Evolutionary conservation across 2,329 filamentous ascomycete species (phyloP), one percentile per base, ranked within the genome.

Genomic region (Penicillium sp.): DNA sequence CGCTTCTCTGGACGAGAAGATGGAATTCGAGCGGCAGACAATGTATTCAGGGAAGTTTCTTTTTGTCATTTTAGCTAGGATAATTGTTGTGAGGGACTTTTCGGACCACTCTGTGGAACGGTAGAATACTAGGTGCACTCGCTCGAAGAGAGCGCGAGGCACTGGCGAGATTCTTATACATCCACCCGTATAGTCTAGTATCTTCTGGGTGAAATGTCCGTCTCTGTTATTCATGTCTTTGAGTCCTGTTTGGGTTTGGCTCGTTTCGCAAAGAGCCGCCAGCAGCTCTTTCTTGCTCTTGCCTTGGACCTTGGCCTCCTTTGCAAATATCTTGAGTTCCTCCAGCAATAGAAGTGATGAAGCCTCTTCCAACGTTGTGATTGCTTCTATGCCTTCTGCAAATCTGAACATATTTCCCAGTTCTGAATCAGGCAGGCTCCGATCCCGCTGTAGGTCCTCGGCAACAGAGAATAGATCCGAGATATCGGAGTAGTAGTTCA

Each of bases 101-200:
- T 97, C 93, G 0, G 92, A 96, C 94, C 94, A 99, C 70, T 96
- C 90, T 0, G 91, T 95, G 10, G 92, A 97, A 56, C 93, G 84
- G 72, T 97, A 97, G 72, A 97, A 99, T 28, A 99, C 91, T 2
- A 99, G 78, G 75, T 97, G 94, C 0, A 97, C 91, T 26, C 94
- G 85, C 72, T 97, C 91, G 66, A 99, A 99, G 0, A 99, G 82
- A 66, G 87, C 90, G 59, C 91, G 83, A 0, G 87, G 82, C 0
- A 83, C 75, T 0, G 87, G 75, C 0, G 90, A 90, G 12, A 99
- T 82, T 36, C 93, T 83, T 58, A 97, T 87, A 61, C 92, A 96
- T 14, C 91, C 85, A 0, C 94, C 94, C 0, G 89, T 89, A 55
- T 87, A 86, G 30, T 82, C 80, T 63, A 92, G 74, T 40, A 96